phyloP scores from a whole-genome alignment of 1,284 basidiomycete species.

The Salmacisia buchloeana region DNA sequence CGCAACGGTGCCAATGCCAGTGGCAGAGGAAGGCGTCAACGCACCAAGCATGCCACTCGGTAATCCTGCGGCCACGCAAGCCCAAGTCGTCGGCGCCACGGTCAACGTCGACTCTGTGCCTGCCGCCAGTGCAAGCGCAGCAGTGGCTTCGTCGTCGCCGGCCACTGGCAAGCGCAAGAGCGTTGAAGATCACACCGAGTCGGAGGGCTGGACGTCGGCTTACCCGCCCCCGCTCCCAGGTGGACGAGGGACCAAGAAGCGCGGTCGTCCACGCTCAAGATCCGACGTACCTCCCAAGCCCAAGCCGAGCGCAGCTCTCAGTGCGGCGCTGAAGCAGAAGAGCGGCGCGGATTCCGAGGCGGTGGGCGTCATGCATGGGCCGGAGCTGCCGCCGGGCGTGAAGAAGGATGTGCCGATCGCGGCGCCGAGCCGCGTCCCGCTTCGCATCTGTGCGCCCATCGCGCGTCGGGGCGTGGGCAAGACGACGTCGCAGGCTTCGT shows the following conservation, averaged over 20 bases:
- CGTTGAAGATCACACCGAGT: neutral
- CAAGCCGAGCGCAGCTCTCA: neutral
- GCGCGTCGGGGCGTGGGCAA: neutral
- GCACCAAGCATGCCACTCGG: too few species aligned
- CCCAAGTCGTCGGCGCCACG: neutral
- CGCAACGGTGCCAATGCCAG: neutral
- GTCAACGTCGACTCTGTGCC: neutral
- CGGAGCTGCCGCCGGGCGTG: neutral
- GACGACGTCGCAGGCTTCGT: neutral
- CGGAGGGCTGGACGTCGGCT: conserved; percentile 3
- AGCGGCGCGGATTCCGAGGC: neutral
- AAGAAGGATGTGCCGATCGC: conserved; percentile 8
- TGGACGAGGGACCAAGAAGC: neutral
- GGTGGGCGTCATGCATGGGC: neutral
- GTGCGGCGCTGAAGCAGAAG: neutral
- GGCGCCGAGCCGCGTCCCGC: neutral
- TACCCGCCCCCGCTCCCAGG: conserved; percentile 1
- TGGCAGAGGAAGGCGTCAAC: too few species aligned
- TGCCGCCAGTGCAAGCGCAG: neutral
- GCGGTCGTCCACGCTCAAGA: neutral
- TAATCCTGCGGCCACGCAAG: neutral
- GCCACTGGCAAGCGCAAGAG: conserved; percentile 2
- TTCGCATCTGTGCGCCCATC: conserved; percentile 3
- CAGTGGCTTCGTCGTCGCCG: neutral
- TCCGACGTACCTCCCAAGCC: conserved; percentile 6